Base-by-base conservation (phyloP, 352 stramenopile species). In the Phytophthora pini region DNA sequence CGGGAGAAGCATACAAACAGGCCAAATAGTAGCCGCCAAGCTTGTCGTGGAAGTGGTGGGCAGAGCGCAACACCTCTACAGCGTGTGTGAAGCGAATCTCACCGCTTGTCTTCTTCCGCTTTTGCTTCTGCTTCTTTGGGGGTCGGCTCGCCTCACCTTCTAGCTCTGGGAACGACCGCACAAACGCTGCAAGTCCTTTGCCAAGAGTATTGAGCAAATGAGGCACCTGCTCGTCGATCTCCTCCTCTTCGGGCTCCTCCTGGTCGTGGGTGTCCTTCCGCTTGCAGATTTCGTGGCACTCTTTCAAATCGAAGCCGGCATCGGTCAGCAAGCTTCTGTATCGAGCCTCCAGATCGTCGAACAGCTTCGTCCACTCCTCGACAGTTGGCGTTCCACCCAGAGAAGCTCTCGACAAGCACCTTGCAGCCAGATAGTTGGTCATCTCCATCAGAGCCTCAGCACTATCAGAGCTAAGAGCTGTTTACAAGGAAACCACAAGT, bases 1-100 rank as follows among this genome's bases (percentile, higher is more conserved):
- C 56, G 1, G 77, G 55, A 1, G 67, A 66, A 4, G 87, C 87
- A 56, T 89, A 93, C 46, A 93, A 58, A 58, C 71, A 82, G 7
- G 87, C 83, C 8, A 95, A 71, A 41, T 82, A 79, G 59, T 95
- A 95, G 50, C 83, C 85, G 0, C 87, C 87, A 15, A 95, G 78
- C 61, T 90, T 88, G 71, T 95, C 87, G 64, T 95, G 84, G 34
- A 93, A 89, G 53, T 93, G 84, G 60, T 95, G 87, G 4, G 87
- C 84, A 10, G 77, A 79, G 0, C 77, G 79, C 10, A 95, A 65
- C 32, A 91, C 73, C 31, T 92, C 73, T 38, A 94, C 73, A 3
- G 86, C 76, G 29, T 88, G 81, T 1, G 65, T 61, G 13, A 82
- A 89, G 4, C 65, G 76, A 27, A 54, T 10, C 9, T 47, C 53